phyloP scores from a whole-genome alignment of 1,139 yeast species.

The Pichia sp. region DNA sequence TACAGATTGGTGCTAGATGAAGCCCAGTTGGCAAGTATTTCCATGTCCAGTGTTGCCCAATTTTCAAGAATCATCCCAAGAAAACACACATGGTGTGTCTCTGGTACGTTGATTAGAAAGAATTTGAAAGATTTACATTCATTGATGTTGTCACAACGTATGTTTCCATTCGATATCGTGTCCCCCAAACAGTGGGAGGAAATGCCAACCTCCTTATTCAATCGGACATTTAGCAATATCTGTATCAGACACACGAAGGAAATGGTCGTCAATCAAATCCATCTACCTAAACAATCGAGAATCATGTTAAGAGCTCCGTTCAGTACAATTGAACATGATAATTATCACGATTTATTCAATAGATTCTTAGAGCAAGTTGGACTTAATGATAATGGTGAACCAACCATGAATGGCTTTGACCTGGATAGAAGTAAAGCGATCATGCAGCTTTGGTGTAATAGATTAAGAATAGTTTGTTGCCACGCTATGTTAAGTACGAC shows the following conservation, averaged over 20 bases:
- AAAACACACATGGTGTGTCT: conserved; percentile 93
- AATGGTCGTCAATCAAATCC: conserved; percentile 75
- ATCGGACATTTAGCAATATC: conserved; percentile 37
- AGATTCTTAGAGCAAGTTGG: conserved; percentile 64
- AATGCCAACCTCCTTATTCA: conserved; percentile 27
- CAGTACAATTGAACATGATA: conserved; percentile 78
- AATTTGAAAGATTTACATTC: conserved; percentile 68
- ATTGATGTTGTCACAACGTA: conserved; percentile 61
- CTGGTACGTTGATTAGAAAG: conserved; percentile 87
- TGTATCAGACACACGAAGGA: conserved; percentile 81
- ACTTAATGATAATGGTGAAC: conserved; percentile 56
- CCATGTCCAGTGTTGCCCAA: conserved; percentile 71
- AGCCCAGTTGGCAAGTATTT: conserved; percentile 86
- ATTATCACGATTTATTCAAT: conserved; percentile 63
- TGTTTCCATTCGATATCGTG: conserved; percentile 55
- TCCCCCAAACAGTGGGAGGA: conserved; percentile 31
- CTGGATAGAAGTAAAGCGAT: conserved; percentile 42
- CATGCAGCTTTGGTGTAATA: conserved; percentile 66
- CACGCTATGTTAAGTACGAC: conserved; percentile 53
- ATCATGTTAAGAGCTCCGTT: conserved; percentile 70
- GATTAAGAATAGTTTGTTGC: conserved; percentile 77
- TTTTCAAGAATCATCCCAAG: conserved; percentile 81
- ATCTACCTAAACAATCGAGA: conserved; percentile 74
- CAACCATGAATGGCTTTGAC: conserved; percentile 50
- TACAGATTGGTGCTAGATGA: conserved; percentile 92